A percentile compares a stretch with the other conserved stretches of the same genome.
Conservation (phyloP, 2,329 filamentous ascomycete species). For the Phialophora expanda region DNA sequence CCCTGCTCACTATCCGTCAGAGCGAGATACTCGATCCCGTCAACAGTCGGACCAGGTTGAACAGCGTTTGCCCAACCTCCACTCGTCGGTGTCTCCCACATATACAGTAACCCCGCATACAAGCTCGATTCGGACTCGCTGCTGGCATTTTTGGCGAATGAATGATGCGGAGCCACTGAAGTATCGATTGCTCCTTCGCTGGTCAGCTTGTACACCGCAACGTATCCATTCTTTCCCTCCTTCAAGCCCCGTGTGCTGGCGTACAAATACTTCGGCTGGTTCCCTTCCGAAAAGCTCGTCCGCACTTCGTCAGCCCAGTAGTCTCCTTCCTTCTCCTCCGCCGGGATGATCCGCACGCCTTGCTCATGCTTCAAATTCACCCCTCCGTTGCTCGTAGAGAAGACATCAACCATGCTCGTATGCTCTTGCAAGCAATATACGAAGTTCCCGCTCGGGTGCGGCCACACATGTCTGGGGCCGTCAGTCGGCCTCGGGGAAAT, state of each 20-base stretch:
- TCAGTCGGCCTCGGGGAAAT: constrained; percentile 36
- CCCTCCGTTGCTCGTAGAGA: constrained; percentile 25
- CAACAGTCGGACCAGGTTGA: constrained; percentile 39
- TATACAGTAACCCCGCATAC: constrained; percentile 32
- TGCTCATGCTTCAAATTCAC: constrained; percentile 34
- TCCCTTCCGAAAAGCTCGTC: constrained; percentile 32
- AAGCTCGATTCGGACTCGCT: constrained; percentile 4
- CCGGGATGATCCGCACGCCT: constrained; percentile 37
- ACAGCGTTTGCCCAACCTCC: constrained; percentile 41
- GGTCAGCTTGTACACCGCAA: constrained; percentile 37
- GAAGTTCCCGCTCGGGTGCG: constrained; percentile 36
- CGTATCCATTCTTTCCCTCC: constrained; percentile 33
- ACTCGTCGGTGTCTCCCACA: constrained; percentile 39
- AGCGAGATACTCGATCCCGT: constrained; percentile 42
- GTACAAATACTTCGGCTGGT: constrained; percentile 36
- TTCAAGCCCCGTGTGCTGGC: constrained; percentile 37
- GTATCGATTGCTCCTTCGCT: constrained; percentile 29
- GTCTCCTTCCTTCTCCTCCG: constrained; percentile 18
- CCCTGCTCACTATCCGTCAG: constrained; percentile 40
- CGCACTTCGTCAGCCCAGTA: constrained; percentile 42
- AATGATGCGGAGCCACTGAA: neutral
- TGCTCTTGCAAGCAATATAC: constrained; percentile 40
- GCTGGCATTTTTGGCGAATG: neutral
- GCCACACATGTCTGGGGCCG: constrained; percentile 39
- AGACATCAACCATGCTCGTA: constrained; percentile 40